A percentile compares a stretch with the other conserved stretches of the same genome.
phyloP scores from a whole-genome alignment of 352 stramenopile genomes.

The Poterioochromonas sp. region DNA sequence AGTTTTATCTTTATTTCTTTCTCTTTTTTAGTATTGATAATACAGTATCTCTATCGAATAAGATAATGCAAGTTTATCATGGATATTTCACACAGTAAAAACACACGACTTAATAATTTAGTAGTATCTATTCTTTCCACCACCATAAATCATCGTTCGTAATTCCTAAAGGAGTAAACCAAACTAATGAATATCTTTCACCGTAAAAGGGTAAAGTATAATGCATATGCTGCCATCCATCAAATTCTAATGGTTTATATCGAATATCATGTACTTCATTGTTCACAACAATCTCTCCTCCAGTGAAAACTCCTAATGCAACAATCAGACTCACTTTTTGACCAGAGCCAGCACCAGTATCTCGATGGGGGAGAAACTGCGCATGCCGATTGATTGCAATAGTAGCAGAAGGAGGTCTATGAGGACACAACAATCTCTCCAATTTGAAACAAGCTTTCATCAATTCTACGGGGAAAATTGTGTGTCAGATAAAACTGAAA shows the following conservation, averaged over 20 bases:
- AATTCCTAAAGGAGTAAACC: conserved; percentile 58
- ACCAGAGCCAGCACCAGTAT: conserved; percentile 61
- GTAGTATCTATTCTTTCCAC: no score
- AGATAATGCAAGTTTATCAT: no score
- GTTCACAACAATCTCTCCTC: conserved; percentile 63
- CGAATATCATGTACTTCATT: conserved; percentile 57
- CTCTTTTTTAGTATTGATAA: no score
- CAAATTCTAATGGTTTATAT: conserved; percentile 64
- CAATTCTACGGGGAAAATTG: conserved; percentile 45
- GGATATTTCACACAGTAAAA: no score
- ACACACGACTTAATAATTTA: no score
- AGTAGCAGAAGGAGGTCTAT: conserved; percentile 55
- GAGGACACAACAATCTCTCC: conserved; percentile 51
- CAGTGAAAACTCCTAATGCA: conserved; percentile 58
- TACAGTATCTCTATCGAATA: no score
- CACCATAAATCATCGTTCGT: conserved; percentile 1
- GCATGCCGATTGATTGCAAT: conserved; percentile 71
- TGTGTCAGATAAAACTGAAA: conserved; percentile 50
- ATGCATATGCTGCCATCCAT: conserved; percentile 67
- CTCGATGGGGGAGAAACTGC: conserved; percentile 63
- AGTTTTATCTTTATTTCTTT: no score
- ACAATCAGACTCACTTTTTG: conserved; percentile 65
- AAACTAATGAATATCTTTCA: conserved; percentile 65
- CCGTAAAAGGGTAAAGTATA: conserved; percentile 64
- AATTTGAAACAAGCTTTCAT: conserved; percentile 59